Percentiles rank a stretch among this genome's conserved stretches.
These are phyloP conservation scores for Colletotrichum truncatum DNA, from an alignment of 2,329 filamentous ascomycete genomes.

Conservation along the genomic window DNA sequence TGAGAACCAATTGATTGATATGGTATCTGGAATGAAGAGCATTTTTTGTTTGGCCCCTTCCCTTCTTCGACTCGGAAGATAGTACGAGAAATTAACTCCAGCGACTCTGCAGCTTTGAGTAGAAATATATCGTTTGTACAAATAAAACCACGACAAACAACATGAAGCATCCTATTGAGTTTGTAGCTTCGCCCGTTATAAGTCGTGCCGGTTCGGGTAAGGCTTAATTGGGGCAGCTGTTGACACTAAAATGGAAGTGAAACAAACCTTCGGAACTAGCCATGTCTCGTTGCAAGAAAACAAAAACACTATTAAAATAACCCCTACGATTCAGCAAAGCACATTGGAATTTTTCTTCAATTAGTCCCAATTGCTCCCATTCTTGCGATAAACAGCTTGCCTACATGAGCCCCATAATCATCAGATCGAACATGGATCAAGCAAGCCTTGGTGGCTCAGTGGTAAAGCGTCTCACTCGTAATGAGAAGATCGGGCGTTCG, in stretches of 20 bases:
- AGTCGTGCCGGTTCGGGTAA: neutral
- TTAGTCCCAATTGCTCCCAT: no score
- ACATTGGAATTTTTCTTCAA: no score
- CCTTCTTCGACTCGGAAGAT: no score
- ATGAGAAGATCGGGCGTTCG: constrained; percentile 32
- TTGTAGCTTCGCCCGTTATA: no score
- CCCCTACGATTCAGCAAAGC: neutral
- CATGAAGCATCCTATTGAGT: no score
- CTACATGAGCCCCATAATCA: fast-evolving
- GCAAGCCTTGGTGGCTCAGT: constrained; percentile 29
- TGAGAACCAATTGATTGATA: no score
- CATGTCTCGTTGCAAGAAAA: neutral
- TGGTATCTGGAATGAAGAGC: no score
- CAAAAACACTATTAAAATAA: neutral
- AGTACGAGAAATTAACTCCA: no score
- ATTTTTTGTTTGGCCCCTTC: no score
- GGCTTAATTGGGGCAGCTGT: neutral
- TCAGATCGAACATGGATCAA: neutral
- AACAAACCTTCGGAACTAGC: neutral
- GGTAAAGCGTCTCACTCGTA: constrained; percentile 32
- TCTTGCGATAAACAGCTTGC: neutral
- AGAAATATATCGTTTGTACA: no score
- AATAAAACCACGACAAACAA: no score
- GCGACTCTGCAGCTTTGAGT: no score
- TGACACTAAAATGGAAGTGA: neutral